These are phyloP conservation scores for Tolypocladium ophioglossoides DNA, from an alignment of 2,329 filamentous ascomycete species.

Conservation along the genomic window DNA sequence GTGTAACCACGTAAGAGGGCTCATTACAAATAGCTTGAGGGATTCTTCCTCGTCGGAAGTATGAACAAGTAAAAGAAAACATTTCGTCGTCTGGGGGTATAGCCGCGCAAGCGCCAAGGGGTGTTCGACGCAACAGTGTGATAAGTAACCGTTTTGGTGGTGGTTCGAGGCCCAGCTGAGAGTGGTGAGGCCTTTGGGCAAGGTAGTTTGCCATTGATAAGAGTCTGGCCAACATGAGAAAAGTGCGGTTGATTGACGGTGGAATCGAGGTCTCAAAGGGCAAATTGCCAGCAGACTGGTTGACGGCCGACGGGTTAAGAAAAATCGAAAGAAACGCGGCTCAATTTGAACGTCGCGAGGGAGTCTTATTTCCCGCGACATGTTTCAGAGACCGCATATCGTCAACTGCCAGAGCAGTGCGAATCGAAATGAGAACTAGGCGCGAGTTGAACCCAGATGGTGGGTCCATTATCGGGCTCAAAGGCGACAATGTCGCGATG, in stretches of 20 bases:
- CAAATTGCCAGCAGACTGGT: neutral
- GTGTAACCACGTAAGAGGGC: conserved; percentile 4
- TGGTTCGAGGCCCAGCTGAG: neutral
- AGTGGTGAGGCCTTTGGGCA: neutral
- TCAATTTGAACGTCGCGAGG: neutral
- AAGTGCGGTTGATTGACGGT: neutral
- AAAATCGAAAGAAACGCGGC: neutral
- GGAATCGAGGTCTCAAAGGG: neutral
- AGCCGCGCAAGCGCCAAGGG: conserved; percentile 6
- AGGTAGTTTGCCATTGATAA: neutral
- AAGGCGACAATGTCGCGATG: conserved; percentile 1
- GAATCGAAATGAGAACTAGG: conserved; percentile 9
- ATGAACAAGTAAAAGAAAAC: conserved; percentile 10
- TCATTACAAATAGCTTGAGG: conserved; percentile 7
- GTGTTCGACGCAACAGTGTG: conserved; percentile 1
- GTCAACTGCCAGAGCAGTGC: conserved; percentile 10
- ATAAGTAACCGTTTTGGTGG: neutral
- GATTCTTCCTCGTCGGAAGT: conserved; percentile 5
- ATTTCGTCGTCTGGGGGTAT: conserved; percentile 15
- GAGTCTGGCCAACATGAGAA: neutral
- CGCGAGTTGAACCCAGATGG: too few relatives aligned
- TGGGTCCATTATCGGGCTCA: neutral
- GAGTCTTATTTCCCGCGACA: conserved; percentile 7
- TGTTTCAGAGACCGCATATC: conserved; percentile 10
- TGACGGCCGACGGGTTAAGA: neutral